A percentile compares a stretch with the other conserved stretches of the same genome.
Conservation (phyloP, 2,329 filamentous ascomycete genomes). For the Microsporum ferrugineum region DNA sequence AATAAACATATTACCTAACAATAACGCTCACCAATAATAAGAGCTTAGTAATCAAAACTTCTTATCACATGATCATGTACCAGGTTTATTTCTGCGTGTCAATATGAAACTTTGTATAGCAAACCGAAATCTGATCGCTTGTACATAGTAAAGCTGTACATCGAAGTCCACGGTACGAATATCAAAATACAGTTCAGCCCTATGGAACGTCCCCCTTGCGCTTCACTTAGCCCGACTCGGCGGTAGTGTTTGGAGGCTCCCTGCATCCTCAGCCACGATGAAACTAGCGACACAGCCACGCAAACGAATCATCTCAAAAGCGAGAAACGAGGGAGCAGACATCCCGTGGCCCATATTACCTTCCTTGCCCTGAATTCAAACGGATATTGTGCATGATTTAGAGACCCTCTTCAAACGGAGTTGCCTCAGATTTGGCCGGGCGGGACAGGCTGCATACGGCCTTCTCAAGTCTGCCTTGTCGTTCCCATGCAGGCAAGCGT, state of each 20-base stretch:
- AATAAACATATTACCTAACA: too few species aligned
- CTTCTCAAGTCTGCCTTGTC: constrained; percentile 1
- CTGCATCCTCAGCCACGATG: neutral
- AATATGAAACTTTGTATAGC: too few species aligned
- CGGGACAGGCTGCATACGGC: neutral
- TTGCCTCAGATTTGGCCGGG: neutral
- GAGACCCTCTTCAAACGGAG: neutral
- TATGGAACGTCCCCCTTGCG: neutral
- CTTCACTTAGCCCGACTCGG: constrained; percentile 2
- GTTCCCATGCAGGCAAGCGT: neutral
- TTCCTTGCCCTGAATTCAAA: neutral
- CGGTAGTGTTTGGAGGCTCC: neutral
- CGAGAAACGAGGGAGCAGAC: neutral
- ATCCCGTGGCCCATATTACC: neutral
- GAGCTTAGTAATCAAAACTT: too few species aligned
- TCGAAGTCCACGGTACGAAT: neutral
- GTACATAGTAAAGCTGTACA: too few species aligned
- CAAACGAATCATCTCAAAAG: neutral
- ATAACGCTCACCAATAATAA: too few species aligned
- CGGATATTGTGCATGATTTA: neutral
- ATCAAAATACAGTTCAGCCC: neutral
- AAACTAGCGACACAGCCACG: constrained; percentile 1
- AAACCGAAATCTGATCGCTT: too few species aligned
- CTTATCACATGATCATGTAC: too few species aligned
- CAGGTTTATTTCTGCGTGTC: too few species aligned